A percentile compares a stretch with the other conserved stretches of the same genome.
Conservation (phyloP, 1,139 yeast genomes). For the Candida tropicalis region DNA sequence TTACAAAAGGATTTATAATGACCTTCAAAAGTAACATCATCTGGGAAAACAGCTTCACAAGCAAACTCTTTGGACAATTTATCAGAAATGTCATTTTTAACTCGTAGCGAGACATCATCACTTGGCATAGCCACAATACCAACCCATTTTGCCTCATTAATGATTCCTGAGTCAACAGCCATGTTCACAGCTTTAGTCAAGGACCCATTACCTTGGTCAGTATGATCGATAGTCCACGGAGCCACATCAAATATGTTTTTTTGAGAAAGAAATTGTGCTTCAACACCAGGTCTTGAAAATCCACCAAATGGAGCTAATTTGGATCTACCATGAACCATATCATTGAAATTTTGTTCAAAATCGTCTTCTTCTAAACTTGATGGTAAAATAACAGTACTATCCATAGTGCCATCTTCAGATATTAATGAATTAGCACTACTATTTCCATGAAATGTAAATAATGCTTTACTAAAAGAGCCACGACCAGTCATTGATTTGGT, state of each 20-base stretch:
- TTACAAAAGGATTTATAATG: constrained; percentile 90
- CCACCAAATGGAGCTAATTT: constrained; percentile 77
- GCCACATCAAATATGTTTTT: constrained; percentile 67
- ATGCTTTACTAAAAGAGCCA: constrained; percentile 20
- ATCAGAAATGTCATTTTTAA: constrained; percentile 51
- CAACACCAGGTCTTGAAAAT: constrained; percentile 58
- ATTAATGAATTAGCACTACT: constrained; percentile 35
- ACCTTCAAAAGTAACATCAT: constrained; percentile 81
- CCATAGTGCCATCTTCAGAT: constrained; percentile 22
- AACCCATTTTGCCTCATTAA: constrained; percentile 66
- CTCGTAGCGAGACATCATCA: constrained; percentile 66
- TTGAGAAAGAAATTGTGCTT: constrained; percentile 44
- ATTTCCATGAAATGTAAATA: constrained; percentile 30
- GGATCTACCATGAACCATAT: constrained; percentile 33
- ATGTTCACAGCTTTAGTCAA: constrained; percentile 80
- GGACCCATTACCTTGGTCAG: constrained; percentile 86
- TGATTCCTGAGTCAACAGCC: constrained; percentile 52
- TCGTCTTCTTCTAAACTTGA: constrained; percentile 22
- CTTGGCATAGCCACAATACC: constrained; percentile 93
- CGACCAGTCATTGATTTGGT: too few species aligned
- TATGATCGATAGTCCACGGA: constrained; percentile 73
- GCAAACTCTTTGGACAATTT: constrained; percentile 50
- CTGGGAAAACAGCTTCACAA: constrained; percentile 70
- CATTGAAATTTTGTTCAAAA: constrained; percentile 29
- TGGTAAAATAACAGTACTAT: constrained; percentile 9